Percentiles rank a stretch among this genome's conserved stretches.
phyloP scores from a whole-genome alignment of 495 filamentous ascomycete genomes.

The Pyrenula aspistea region DNA sequence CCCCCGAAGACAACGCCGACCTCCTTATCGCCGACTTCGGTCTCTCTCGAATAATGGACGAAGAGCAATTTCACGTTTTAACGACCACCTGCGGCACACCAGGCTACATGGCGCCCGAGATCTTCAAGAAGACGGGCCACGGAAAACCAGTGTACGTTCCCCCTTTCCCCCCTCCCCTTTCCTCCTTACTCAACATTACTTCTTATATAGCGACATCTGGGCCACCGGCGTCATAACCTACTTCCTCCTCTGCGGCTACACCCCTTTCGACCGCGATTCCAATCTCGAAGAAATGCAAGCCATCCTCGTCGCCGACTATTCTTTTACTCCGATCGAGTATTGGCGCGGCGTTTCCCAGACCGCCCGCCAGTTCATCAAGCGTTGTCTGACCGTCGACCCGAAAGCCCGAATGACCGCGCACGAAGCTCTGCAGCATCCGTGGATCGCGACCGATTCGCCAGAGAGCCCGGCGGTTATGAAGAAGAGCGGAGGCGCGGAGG shows the following conservation, averaged over 20 bases:
- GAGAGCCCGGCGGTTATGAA: slow-evolving; percentile 12
- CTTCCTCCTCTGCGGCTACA: slow-evolving; percentile 96
- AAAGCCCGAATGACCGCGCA: slow-evolving; percentile 83
- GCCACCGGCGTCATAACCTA: slow-evolving; percentile 81
- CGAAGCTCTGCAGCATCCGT: slow-evolving; percentile 79
- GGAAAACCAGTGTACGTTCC: slow-evolving; percentile 62
- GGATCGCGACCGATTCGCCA: slow-evolving; percentile 51
- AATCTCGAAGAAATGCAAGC: slow-evolving; percentile 99
- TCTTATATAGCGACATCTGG: slow-evolving; percentile 52
- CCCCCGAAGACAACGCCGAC: slow-evolving; percentile 44
- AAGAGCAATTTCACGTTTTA: slow-evolving; percentile 94
- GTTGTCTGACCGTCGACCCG: slow-evolving; percentile 84
- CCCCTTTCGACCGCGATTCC: slow-evolving; percentile 92
- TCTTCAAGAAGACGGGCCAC: slow-evolving; percentile 69
- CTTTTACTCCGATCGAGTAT: slow-evolving; percentile 90
- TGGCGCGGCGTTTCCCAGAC: slow-evolving; percentile 84
- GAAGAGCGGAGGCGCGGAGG: slow-evolving; percentile 26
- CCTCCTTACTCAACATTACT: slow-evolving; percentile 2
- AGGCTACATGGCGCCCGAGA: slow-evolving; percentile 87
- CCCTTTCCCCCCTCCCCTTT: background rate
- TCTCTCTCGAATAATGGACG: slow-evolving; percentile 91
- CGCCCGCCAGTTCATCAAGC: slow-evolving; percentile 81
- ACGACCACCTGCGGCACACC: slow-evolving; percentile 97
- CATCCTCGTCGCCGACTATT: slow-evolving; percentile 91
- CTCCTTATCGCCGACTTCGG: slow-evolving; percentile 97